Percentiles rank a stretch among this genome's conserved stretches.
These are phyloP conservation scores for Venturia effusa DNA, from an alignment of 2,329 filamentous ascomycete species.

Conservation along the genomic window DNA sequence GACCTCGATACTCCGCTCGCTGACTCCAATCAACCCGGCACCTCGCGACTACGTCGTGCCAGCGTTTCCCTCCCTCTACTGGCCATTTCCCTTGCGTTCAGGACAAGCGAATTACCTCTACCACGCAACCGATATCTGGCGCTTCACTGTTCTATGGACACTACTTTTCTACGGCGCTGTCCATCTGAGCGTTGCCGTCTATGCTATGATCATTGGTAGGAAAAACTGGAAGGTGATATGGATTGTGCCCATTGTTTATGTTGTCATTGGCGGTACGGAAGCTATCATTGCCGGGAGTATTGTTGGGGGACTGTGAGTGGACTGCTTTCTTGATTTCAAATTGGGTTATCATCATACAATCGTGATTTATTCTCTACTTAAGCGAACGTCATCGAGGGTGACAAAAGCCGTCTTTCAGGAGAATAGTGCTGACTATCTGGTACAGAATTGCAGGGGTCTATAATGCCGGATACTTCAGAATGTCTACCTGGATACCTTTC, in stretches of 20 bases:
- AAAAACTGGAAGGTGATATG: conserved; percentile 48
- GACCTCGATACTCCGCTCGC: conserved; percentile 19
- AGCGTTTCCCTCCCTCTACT: conserved; percentile 71
- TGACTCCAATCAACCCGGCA: conserved; percentile 27
- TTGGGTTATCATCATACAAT: conserved; percentile 14
- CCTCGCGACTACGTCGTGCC: conserved; percentile 54
- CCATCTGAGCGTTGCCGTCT: conserved; percentile 59
- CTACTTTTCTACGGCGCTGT: conserved; percentile 66
- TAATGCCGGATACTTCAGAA: conserved; percentile 68
- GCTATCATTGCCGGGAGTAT: conserved; percentile 71
- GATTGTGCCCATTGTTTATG: conserved; percentile 61
- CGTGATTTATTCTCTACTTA: neutral
- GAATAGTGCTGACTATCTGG: neutral
- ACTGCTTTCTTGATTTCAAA: conserved; percentile 5
- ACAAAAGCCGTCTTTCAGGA: neutral
- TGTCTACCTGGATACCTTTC: conserved; percentile 92
- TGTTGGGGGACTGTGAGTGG: conserved; percentile 63
- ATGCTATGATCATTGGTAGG: conserved; percentile 62
- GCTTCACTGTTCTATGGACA: conserved; percentile 81
- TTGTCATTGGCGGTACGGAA: conserved; percentile 61
- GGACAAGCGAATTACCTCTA: conserved; percentile 55
- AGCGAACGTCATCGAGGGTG: neutral
- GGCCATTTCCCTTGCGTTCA: conserved; percentile 50
- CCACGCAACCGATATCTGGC: conserved; percentile 67
- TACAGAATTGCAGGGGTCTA: conserved; percentile 70